A percentile compares a stretch with the other conserved stretches of the same genome.
Conservation (phyloP, 1,284 basidiomycete species). For the Trametes polyzona region DNA sequence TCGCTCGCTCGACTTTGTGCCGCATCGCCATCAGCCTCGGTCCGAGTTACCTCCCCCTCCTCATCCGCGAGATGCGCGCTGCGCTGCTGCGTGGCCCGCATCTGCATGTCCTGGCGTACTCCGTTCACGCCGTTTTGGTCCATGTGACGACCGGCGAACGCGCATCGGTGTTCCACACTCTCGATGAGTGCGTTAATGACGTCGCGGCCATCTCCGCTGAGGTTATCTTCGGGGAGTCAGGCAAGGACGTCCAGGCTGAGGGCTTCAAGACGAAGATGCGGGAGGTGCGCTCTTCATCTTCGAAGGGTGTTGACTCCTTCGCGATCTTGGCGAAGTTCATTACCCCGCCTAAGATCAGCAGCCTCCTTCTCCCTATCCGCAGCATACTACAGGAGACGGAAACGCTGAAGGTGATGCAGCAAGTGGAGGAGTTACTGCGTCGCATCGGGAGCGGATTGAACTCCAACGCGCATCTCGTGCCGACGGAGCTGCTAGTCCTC, state of each 20-base stretch:
- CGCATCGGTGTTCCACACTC: slow-evolving; percentile 53
- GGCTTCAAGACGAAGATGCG: slow-evolving; percentile 95
- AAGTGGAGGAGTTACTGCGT: slow-evolving; percentile 88
- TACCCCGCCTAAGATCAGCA: slow-evolving; percentile 76
- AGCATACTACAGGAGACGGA: slow-evolving; percentile 89
- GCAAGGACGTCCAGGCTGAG: slow-evolving; percentile 87
- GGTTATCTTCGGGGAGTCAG: slow-evolving; percentile 94
- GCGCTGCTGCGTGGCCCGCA: slow-evolving; percentile 93
- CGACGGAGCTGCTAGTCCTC: slow-evolving; percentile 77
- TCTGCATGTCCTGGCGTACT: slow-evolving; percentile 89
- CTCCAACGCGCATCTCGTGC: slow-evolving; percentile 74
- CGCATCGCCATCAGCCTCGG: slow-evolving; percentile 83
- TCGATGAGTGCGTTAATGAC: slow-evolving; percentile 82
- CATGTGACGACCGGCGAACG: slow-evolving; percentile 74
- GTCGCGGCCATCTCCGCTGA: slow-evolving; percentile 86
- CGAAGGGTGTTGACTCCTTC: slow-evolving; percentile 86
- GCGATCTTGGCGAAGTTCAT: slow-evolving; percentile 79
- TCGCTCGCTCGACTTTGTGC: slow-evolving; percentile 84
- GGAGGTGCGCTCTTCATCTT: slow-evolving; percentile 82
- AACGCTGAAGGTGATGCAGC: slow-evolving; percentile 80
- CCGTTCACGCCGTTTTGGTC: slow-evolving; percentile 82
- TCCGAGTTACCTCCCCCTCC: slow-evolving; percentile 70
- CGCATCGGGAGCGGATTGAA: slow-evolving; percentile 88
- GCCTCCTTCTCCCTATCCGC: slow-evolving; percentile 80
- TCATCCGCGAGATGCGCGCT: slow-evolving; percentile 82